Conservation (phyloP, 192 early-diverging fungal species). For the Lunasporangiospora selenospora region DNA sequence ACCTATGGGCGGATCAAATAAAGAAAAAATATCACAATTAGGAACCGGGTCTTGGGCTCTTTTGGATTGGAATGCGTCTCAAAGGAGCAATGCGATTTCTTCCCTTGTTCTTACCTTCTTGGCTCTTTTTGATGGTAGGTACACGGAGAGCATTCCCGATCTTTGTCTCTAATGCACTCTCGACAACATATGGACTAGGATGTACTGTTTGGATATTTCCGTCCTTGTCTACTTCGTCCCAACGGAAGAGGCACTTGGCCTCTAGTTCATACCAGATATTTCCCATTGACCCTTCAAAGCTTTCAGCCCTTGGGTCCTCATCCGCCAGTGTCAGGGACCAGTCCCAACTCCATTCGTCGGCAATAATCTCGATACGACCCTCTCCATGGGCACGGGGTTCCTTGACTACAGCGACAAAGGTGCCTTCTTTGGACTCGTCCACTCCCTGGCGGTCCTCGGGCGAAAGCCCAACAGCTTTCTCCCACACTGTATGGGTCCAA, state of each 20-base stretch:
- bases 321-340: conserved; percentile 33
- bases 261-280: conserved; percentile 47
- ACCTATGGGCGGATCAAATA: no score
- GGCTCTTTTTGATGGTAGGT: no score
- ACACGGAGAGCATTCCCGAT: no score
- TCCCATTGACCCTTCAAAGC: conserved; percentile 44
- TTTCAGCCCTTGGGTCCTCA: conserved; percentile 31
- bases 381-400: conserved; percentile 4
- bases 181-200: no score
- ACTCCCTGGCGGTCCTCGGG: conserved; percentile 34
- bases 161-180: no score
- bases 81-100: no score
- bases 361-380: conserved; percentile 10
- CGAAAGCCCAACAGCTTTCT: conserved; percentile 10
- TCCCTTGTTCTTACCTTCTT: no score
- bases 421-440: conserved; percentile 8
- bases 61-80: no score
- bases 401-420: conserved; percentile 15
- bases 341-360: conserved; percentile 44
- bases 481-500: conserved; percentile 41
- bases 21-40: no score
- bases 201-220: conserved; percentile 2
- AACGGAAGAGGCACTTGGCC: conserved; percentile 36
- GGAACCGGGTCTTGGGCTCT: no score
- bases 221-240: conserved; percentile 26